Evolutionary conservation across 768 basidiomycete genomes (phyloP).

Genomic region (Phylloporus sp.): DNA sequence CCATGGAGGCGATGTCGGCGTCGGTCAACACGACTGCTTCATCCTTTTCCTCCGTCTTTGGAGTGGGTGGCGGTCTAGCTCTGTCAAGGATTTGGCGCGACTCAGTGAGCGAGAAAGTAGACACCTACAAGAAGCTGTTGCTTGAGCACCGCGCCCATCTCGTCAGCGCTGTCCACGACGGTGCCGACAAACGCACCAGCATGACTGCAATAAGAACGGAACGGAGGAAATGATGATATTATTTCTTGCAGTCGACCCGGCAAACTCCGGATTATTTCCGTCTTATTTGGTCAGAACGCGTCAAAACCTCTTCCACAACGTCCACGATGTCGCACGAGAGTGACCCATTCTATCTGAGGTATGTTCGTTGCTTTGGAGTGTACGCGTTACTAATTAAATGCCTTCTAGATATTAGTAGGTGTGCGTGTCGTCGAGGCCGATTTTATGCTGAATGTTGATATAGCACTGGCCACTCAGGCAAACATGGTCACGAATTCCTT

Average conservation of each 20-base stretch:
- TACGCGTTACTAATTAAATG: conserved; percentile 15
- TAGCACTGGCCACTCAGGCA: conserved; percentile 92
- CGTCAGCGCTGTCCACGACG: conserved; percentile 14
- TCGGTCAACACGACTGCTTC: conserved; percentile 31
- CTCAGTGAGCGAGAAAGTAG: neutral
- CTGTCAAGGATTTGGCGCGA: neutral
- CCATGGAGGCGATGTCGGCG: conserved; percentile 44
- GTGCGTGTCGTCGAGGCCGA: neutral
- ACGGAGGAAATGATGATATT: neutral
- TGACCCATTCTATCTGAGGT: conserved; percentile 83
- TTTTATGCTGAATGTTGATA: neutral
- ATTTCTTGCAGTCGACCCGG: conserved; percentile 9
- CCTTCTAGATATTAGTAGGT: conserved; percentile 50
- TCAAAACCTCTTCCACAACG: conserved; percentile 11
- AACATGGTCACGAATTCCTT: conserved; percentile 96
- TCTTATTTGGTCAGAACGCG: neutral
- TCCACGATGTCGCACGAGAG: conserved; percentile 42
- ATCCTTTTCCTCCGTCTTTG: conserved; percentile 1
- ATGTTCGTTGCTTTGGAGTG: conserved; percentile 14
- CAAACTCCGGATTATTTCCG: conserved; percentile 10
- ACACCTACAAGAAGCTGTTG: conserved; percentile 12
- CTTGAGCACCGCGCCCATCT: conserved; percentile 22
- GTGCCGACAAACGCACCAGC: conserved; percentile 24
- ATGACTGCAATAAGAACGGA: conserved; percentile 15
- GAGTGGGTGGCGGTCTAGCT: neutral